Evolutionary conservation across 139 green algal genomes (phyloP).

Genomic region (Desmodesmus armatus): DNA sequence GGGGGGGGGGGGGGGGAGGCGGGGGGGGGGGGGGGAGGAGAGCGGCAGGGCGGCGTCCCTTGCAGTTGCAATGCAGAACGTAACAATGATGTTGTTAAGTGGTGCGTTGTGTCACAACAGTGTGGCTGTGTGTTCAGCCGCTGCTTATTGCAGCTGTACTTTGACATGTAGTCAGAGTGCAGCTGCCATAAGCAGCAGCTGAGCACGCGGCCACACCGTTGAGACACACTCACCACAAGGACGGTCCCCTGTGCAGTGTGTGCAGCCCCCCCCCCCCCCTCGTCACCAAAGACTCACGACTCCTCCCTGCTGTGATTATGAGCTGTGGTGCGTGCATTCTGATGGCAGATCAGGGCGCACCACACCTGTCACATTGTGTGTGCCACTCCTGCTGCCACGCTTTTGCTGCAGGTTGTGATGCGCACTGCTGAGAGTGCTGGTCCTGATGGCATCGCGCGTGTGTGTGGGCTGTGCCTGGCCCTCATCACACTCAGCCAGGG

Average conservation of each 20-base stretch:
- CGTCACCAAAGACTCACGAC: not conserved
- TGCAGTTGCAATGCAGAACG: not conserved
- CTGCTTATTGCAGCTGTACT: too few species aligned
- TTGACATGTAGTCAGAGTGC: too few species aligned
- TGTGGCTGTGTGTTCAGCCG: too few species aligned
- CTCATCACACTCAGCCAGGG: slow-evolving; percentile 77
- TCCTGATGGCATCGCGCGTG: slow-evolving; percentile 68
- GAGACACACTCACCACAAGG: too few species aligned
- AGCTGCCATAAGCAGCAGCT: not conserved
- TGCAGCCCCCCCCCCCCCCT: too few species aligned
- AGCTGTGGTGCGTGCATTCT: not conserved
- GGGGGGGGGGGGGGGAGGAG: not conserved
- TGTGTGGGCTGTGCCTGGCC: slow-evolving; percentile 72
- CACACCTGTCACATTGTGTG: not conserved
- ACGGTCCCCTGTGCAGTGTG: too few species aligned
- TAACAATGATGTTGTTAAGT: too few species aligned
- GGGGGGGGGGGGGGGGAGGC: too few species aligned
- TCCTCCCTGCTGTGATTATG: not conserved
- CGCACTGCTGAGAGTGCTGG: slow-evolving; percentile 33
- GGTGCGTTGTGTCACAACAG: too few species aligned
- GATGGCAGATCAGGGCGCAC: not conserved
- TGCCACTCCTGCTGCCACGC: not conserved
- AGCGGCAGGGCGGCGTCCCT: not conserved
- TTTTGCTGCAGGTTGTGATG: not conserved
- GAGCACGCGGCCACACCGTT: too few species aligned